Evolutionary conservation across 805 yeast species (phyloP).

Genomic region (Yamadazyma laniorum): DNA sequence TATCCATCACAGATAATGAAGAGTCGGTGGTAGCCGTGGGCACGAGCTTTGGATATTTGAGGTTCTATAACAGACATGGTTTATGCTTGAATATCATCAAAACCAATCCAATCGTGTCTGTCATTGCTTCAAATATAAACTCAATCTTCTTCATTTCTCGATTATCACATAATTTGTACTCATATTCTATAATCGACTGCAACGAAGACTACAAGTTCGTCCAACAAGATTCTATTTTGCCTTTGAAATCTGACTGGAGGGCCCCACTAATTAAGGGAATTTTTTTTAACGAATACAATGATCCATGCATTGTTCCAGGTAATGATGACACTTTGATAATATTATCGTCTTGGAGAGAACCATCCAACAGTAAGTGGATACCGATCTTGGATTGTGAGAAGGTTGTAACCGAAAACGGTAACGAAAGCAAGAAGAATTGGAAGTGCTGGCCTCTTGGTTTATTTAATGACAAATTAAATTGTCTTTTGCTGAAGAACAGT

Average conservation of each 20-base stretch:
- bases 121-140: constrained; percentile 59
- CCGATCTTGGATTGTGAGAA: constrained; percentile 69
- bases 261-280: constrained; percentile 54
- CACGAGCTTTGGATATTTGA: constrained; percentile 71
- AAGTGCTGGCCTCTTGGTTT: constrained; percentile 88
- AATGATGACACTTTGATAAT: constrained; percentile 68
- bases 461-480: constrained; percentile 64
- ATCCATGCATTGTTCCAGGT: constrained; percentile 82
- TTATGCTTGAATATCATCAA: constrained; percentile 68
- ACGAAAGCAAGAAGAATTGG: constrained; percentile 49
- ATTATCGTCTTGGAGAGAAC: constrained; percentile 74
- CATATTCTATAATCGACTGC: constrained; percentile 50
- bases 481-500: constrained; percentile 69
- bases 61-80: constrained; percentile 72
- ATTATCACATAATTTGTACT: constrained; percentile 31
- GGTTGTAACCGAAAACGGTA: constrained; percentile 46
- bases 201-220: constrained; percentile 35
- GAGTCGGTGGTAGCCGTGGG: constrained; percentile 59
- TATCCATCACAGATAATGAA: constrained; percentile 51
- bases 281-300: constrained; percentile 87
- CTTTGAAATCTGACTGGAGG: constrained; percentile 22
- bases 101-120: constrained; percentile 67
- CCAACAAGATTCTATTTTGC: constrained; percentile 40
- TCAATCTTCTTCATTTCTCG: constrained; percentile 52
- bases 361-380: constrained; percentile 79